These are phyloP conservation scores for Pseudogymnoascus sp. DNA, from an alignment of 2,329 filamentous ascomycete species.

Conservation along the genomic window DNA sequence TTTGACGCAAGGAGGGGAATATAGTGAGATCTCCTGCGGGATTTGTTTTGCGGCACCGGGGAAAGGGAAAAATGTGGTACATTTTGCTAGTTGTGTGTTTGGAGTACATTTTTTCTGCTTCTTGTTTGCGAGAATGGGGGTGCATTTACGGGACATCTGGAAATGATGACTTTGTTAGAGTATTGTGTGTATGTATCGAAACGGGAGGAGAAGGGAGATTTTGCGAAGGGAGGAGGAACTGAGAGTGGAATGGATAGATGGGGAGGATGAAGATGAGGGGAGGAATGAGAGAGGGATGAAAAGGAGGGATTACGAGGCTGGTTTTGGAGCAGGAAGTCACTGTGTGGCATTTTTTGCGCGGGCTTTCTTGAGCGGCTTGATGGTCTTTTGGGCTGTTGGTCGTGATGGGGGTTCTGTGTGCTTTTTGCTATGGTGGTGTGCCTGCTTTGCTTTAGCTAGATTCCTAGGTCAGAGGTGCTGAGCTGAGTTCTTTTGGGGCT, in stretches of 20 bases:
- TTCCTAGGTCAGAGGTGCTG: background rate
- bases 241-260: background rate
- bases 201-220: background rate
- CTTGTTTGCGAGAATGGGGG: background rate
- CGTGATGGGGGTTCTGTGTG: background rate
- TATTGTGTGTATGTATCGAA: slow-evolving; percentile 2
- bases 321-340: background rate
- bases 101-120: background rate
- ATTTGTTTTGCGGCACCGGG: background rate
- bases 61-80: background rate
- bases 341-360: background rate
- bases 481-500: background rate
- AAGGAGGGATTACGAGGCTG: background rate
- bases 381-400: background rate
- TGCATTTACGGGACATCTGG: slow-evolving; percentile 6
- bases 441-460: slow-evolving; percentile 6
- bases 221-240: background rate
- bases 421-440: background rate
- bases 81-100: slow-evolving; percentile 7
- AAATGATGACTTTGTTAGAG: slow-evolving; percentile 7
- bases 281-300: background rate
- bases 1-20: background rate
- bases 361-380: background rate
- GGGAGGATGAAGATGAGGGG: background rate
- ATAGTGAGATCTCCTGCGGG: background rate